Evolutionary conservation across 2,329 filamentous ascomycete species (phyloP), one percentile per base, ranked within the genome.

Genomic region (Botrytis hyacinthi): DNA sequence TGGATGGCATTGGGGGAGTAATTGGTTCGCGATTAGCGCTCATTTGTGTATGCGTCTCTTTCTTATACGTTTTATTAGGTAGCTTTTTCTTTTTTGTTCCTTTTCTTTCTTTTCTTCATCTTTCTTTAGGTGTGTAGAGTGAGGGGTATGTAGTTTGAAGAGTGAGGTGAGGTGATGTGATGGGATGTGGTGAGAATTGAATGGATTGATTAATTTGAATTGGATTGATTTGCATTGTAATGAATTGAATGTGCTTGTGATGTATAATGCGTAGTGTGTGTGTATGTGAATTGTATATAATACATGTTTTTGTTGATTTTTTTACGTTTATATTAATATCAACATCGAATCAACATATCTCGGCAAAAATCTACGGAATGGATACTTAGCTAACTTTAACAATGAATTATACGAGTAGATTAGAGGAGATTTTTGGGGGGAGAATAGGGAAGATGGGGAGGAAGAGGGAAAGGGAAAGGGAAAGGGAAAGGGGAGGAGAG

Each of bases 1-100:
- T 67, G 57, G 12, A 35, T 59, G 68, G 54, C 54, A 48, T 69
- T 40, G 40, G 9, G 18, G 62, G 62, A 66, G 62, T 46, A 48
- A 66, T 65, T 20, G 20, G n/a, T 29, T 29, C 5, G n/a, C 51
- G n/a, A 54, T n/a, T 54, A 54, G 51, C 37, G 35, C 59, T 61
- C 26, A 26, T n/a, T 16, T 40, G 35, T 37, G 42, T 61, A 16
- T n/a, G 42, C 16, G 62, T 32, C 18, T 10, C 10, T 65, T 35
- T 44, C 37, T 63, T 48, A 48, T 32, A 35, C 32, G n/a, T 35
- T 16, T 66, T 46, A 29, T 54, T 16, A 54, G 51, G 51, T 54
- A 29, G 29, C 16, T 20, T 32, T 29, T 32, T 16, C 26, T 59
- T 59, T 22, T 59, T 22, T 35, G 26, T 22, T n/a, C 26, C 22